Conservation (phyloP, 768 basidiomycete genomes). For the Hygrophorus russula region DNA sequence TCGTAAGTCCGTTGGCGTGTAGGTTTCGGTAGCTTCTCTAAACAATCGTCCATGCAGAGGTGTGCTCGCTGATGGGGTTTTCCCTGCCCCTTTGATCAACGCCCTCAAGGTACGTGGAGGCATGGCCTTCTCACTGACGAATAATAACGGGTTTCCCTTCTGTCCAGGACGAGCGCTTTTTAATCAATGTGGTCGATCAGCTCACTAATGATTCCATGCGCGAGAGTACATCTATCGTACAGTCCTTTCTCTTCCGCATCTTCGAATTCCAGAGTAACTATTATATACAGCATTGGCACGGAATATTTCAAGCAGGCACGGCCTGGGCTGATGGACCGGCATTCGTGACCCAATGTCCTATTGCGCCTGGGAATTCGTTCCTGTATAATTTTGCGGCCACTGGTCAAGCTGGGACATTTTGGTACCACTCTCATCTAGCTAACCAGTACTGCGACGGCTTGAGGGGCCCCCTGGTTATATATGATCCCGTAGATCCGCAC, state of each 20-base stretch:
- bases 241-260: slow-evolving; percentile 1
- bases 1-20: background rate
- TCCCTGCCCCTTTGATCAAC: slow-evolving; percentile 23
- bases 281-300: slow-evolving; percentile 22
- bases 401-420: slow-evolving; percentile 33
- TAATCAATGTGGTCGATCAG: slow-evolving; percentile 28
- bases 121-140: background rate
- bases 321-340: slow-evolving; percentile 21
- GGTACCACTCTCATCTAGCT: slow-evolving; percentile 23
- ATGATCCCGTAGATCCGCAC: slow-evolving; percentile 34
- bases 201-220: slow-evolving; percentile 27
- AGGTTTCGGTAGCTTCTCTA: background rate
- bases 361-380: too few species aligned
- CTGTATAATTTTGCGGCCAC: slow-evolving; percentile 27
- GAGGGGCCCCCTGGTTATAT: slow-evolving; percentile 31
- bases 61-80: slow-evolving; percentile 18
- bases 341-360: too few species aligned
- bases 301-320: slow-evolving; percentile 20
- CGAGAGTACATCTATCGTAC: slow-evolving; percentile 29
- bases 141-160: background rate
- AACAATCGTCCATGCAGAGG: slow-evolving; percentile 6
- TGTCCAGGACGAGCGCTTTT: slow-evolving; percentile 24
- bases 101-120: slow-evolving; percentile 20
- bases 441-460: slow-evolving; percentile 26
- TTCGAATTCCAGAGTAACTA: background rate